phyloP scores from a whole-genome alignment of 2,329 filamentous ascomycete species.

The Cercospora sp. region DNA sequence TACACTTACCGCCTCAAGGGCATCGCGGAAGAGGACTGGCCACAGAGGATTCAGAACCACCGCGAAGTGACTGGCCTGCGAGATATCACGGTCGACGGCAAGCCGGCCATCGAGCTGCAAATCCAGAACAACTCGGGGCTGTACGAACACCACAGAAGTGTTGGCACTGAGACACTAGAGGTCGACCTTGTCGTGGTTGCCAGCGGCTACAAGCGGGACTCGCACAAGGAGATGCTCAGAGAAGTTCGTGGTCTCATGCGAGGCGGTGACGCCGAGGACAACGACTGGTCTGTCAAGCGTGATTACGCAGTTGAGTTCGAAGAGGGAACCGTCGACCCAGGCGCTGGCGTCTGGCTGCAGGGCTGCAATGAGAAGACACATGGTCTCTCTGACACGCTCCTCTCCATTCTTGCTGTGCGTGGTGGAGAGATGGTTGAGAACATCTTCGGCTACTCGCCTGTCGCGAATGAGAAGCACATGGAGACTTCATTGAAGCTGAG shows the following conservation, averaged over 20 bases:
- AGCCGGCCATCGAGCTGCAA: slow-evolving; percentile 57
- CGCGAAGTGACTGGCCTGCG: slow-evolving; percentile 63
- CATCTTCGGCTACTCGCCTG: slow-evolving; percentile 37
- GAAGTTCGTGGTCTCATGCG: slow-evolving; percentile 67
- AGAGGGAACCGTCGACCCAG: slow-evolving; percentile 64
- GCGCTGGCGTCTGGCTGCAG: slow-evolving; percentile 86
- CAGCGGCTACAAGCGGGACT: slow-evolving; percentile 78
- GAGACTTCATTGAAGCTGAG: slow-evolving; percentile 19
- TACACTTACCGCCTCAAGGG: slow-evolving; percentile 80
- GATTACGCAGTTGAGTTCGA: slow-evolving; percentile 78
- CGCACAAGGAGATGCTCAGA: slow-evolving; percentile 75
- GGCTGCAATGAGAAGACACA: slow-evolving; percentile 92
- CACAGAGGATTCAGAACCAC: slow-evolving; percentile 73
- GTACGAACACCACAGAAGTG: slow-evolving; percentile 43
- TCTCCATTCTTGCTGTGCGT: slow-evolving; percentile 40
- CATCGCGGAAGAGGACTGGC: slow-evolving; percentile 72
- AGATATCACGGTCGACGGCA: slow-evolving; percentile 34
- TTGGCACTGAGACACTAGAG: slow-evolving; percentile 60
- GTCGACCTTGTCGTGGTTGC: slow-evolving; percentile 83
- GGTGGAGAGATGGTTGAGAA: slow-evolving; percentile 42
- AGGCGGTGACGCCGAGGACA: slow-evolving; percentile 45
- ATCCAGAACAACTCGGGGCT: slow-evolving; percentile 55
- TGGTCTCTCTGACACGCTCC: slow-evolving; percentile 60
- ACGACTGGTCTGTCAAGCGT: slow-evolving; percentile 67
- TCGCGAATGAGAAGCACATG: slow-evolving; percentile 19